A percentile compares a stretch with the other conserved stretches of the same genome.
phyloP scores from a whole-genome alignment of 768 basidiomycete species.

The Kwoniella newhampshirensis region DNA sequence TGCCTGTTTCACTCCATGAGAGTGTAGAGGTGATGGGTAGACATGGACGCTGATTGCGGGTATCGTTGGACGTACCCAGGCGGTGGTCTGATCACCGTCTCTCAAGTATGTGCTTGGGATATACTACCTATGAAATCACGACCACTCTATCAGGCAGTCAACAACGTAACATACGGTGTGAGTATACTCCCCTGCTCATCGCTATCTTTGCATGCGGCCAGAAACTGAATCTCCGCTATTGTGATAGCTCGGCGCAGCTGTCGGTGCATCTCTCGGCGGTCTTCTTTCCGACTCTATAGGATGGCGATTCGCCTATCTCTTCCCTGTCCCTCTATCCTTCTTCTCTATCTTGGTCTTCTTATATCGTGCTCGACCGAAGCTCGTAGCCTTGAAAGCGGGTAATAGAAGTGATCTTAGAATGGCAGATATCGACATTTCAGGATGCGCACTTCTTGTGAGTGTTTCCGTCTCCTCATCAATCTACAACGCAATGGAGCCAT shows the following conservation, averaged over 20 bases:
- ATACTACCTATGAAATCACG: conserved; percentile 15
- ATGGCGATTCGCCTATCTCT: conserved; percentile 25
- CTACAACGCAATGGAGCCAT: no score
- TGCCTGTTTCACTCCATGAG: not conserved
- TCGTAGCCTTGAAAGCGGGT: conserved; percentile 10
- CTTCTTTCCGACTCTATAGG: conserved; percentile 26
- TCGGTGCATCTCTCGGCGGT: conserved; percentile 26
- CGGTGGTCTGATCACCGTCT: conserved; percentile 24
- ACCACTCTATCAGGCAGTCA: conserved; percentile 28
- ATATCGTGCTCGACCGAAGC: conserved; percentile 16
- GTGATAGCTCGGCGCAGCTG: conserved; percentile 18
- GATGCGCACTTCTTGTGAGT: conserved; percentile 22
- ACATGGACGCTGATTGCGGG: not conserved
- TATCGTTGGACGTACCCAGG: conserved; percentile 1
- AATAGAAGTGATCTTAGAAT: conserved; percentile 2
- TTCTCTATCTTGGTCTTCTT: conserved; percentile 24
- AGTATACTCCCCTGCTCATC: no score
- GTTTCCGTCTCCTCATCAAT: no score
- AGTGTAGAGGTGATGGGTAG: no score
- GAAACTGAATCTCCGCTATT: no score
- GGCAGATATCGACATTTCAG: conserved; percentile 18
- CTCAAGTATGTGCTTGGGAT: conserved; percentile 29
- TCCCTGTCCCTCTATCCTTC: conserved; percentile 19
- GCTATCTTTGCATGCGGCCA: not conserved
- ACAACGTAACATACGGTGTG: conserved; percentile 27